Conservation (phyloP, 1,284 basidiomycete genomes). For the Cyathus olla region DNA sequence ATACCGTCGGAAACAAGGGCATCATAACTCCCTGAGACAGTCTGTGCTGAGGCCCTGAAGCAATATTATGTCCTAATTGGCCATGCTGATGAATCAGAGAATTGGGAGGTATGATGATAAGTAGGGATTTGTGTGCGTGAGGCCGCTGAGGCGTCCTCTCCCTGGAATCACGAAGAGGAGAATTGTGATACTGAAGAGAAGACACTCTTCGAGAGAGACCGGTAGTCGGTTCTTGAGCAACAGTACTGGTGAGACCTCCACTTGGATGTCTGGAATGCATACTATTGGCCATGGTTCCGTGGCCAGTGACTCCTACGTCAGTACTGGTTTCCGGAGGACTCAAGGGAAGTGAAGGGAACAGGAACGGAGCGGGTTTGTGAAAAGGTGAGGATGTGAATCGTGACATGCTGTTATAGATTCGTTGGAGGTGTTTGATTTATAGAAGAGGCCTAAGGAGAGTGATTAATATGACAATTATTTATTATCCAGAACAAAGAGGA, state of each 20-base stretch:
- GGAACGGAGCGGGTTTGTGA: conserved; percentile 60
- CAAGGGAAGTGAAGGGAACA: conserved; percentile 57
- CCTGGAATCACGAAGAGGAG: conserved; percentile 59
- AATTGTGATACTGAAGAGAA: conserved; percentile 67
- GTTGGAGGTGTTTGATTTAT: too few species aligned
- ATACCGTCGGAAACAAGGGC: conserved; percentile 80
- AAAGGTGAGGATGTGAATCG: conserved; percentile 57
- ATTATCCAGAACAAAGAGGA: too few species aligned
- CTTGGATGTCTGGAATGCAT: too few species aligned
- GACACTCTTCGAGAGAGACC: conserved; percentile 58
- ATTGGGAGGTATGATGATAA: conserved; percentile 76
- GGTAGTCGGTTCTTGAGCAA: conserved; percentile 36
- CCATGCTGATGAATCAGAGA: conserved; percentile 70
- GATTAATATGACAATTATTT: too few species aligned
- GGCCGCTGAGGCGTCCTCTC: conserved; percentile 57
- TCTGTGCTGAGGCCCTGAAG: conserved; percentile 69
- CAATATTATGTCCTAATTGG: conserved; percentile 68
- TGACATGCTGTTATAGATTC: too few species aligned
- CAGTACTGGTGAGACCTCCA: conserved; percentile 6
- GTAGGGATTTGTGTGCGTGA: conserved; percentile 63
- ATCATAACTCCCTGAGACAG: conserved; percentile 77
- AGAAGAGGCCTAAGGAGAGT: too few species aligned
- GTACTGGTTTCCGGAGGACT: conserved; percentile 68
- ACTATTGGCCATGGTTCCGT: too few species aligned
- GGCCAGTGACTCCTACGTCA: conserved; percentile 33